Base-by-base conservation (phyloP, 495 filamentous ascomycete species). In the Hyaloscypha bicolor region DNA sequence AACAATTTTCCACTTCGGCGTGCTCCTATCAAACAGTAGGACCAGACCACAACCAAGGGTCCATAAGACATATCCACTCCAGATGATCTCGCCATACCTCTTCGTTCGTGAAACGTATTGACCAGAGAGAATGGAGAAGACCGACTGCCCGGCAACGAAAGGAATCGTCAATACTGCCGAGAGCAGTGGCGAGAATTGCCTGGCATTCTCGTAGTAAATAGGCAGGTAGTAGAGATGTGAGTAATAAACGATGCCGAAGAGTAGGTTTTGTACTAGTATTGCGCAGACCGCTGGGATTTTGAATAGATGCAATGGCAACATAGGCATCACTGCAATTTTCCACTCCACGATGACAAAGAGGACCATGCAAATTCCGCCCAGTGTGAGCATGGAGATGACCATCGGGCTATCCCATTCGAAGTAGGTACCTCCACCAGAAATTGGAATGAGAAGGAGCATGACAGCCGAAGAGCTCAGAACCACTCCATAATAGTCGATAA, bases 401-500 rank as follows among this genome's bases (percentile, higher is more conserved):
- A 89, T 79, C 0, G 85, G 76, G 3, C 86, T 88, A 59, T 82
- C 70, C 87, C 87, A 90, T 6, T 79, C 71, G 65, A 88, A 89
- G 63, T 84, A 85, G 5, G 82, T 82, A 0, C 88, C 87, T 30
- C 85, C 87, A 5, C 86, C 87, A 14, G 86, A 88, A 33, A 90
- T 82, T 19, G 87, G 87, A 66, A 89, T 87, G 55, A 89, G 76
- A 22, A 87, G 57, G 60, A 88, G 82, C 29, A 88, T 80, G 35
- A 88, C 80, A 1, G 80, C 84, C 37, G 82, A 78, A 0, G 81
- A 82, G 8, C 81, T 84, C 1, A 81, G 76, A 9, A 84, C 51
- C 8, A 85, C 70, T 8, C 86, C 86, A 16, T 72, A 82, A 66
- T 81, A 87, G 67, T 90, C 86, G 58, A 90, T 87, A 33, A 82